A percentile compares a stretch with the other conserved stretches of the same genome.
Conservation (phyloP, 495 filamentous ascomycete genomes). For the Rostrohypoxylon terebratum region DNA sequence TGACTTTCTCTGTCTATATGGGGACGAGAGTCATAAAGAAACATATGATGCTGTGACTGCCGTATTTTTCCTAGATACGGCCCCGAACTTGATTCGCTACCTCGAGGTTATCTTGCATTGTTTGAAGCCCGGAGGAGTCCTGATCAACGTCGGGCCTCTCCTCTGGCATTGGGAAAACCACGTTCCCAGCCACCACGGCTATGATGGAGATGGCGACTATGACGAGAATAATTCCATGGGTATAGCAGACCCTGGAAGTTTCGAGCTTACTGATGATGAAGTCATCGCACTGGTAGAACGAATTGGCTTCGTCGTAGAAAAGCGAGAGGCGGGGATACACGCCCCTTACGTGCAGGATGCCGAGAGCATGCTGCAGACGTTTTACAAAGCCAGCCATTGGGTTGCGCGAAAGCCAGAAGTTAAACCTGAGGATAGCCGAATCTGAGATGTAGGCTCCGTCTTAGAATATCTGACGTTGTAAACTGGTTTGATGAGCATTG, state of each 20-base stretch:
- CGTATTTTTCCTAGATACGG: slow-evolving; percentile 97
- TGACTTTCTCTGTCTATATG: slow-evolving; percentile 85
- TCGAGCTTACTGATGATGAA: slow-evolving; percentile 90
- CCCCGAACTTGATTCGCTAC: slow-evolving; percentile 90
- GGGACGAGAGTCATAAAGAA: slow-evolving; percentile 64
- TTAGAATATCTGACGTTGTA: background rate
- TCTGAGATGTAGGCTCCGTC: slow-evolving; percentile 10
- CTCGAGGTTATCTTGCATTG: slow-evolving; percentile 84
- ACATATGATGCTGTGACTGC: slow-evolving; percentile 84
- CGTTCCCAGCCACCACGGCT: slow-evolving; percentile 58
- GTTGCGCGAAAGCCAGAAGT: slow-evolving; percentile 74
- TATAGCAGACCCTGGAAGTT: slow-evolving; percentile 82
- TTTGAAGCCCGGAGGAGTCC: slow-evolving; percentile 79
- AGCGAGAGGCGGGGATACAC: slow-evolving; percentile 62
- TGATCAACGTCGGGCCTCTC: slow-evolving; percentile 90
- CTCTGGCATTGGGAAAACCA: slow-evolving; percentile 87
- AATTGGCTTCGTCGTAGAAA: slow-evolving; percentile 81
- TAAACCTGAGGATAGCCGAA: background rate
- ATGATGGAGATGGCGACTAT: slow-evolving; percentile 57
- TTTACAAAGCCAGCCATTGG: slow-evolving; percentile 84
- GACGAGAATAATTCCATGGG: slow-evolving; percentile 60
- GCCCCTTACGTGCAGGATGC: slow-evolving; percentile 88
- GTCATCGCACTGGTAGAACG: slow-evolving; percentile 78
- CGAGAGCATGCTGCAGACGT: slow-evolving; percentile 84
- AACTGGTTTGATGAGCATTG: slow-evolving; percentile 20